Conservation (phyloP, 768 basidiomycete genomes). For the Rhodotorula babjevae region DNA sequence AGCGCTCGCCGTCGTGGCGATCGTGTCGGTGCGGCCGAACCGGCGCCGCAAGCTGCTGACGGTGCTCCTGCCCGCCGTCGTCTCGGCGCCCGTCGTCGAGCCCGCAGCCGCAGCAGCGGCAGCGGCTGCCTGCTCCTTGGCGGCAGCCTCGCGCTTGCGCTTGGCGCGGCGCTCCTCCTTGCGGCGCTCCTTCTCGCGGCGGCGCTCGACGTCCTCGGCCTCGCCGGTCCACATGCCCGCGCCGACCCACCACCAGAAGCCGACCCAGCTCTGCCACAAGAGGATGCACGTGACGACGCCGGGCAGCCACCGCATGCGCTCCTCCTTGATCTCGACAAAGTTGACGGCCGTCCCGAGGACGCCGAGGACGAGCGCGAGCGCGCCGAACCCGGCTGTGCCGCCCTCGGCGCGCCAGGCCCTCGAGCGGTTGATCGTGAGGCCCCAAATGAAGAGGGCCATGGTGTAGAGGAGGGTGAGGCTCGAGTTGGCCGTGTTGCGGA, state of each 20-base stretch:
- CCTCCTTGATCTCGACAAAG: conserved; percentile 79
- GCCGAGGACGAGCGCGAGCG: conserved; percentile 75
- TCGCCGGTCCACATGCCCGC: conserved; percentile 40
- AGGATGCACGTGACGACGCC: conserved; percentile 83
- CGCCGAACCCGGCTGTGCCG: conserved; percentile 89
- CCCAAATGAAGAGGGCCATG: conserved; percentile 83
- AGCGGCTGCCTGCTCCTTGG: not conserved
- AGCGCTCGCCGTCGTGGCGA: not conserved
- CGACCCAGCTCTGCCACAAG: conserved; percentile 75
- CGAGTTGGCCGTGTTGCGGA: conserved; percentile 91
- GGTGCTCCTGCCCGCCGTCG: not conserved
- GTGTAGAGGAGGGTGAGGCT: conserved; percentile 94
- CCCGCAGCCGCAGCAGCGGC: not conserved
- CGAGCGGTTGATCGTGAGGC: conserved; percentile 76
- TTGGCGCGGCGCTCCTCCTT: conserved; percentile 14
- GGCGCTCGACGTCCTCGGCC: conserved; percentile 38
- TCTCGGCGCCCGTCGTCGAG: not conserved
- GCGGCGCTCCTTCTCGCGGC: conserved; percentile 25
- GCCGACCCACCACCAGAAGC: conserved; percentile 44
- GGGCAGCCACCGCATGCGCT: conserved; percentile 87
- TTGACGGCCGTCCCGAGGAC: conserved; percentile 76
- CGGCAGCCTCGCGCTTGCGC: conserved; percentile 16
- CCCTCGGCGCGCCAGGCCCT: conserved; percentile 96
- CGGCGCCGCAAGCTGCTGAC: conserved; percentile 14
- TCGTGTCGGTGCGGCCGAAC: not conserved